Conservation (phyloP, 2,329 filamentous ascomycete genomes). For the Magnaporthiopsis incrustans region DNA sequence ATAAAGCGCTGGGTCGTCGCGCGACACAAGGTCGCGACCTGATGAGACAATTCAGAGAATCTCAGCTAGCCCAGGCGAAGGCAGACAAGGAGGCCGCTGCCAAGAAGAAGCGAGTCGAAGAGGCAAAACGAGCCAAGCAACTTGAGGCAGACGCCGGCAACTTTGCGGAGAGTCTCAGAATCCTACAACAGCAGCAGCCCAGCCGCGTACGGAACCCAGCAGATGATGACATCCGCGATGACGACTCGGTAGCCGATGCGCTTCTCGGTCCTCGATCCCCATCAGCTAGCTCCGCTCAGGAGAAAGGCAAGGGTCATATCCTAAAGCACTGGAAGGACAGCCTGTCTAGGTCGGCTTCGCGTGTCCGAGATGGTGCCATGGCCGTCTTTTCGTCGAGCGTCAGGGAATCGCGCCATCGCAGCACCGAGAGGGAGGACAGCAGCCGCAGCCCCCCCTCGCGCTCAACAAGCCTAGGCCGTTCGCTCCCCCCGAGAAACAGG, state of each 20-base stretch:
- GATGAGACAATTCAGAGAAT: constrained; percentile 36
- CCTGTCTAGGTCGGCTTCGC: constrained; percentile 5
- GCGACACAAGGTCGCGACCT: constrained; percentile 44
- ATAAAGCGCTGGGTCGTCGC: constrained; percentile 39
- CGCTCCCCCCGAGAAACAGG: constrained; percentile 11
- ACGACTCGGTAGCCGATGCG: constrained; percentile 5
- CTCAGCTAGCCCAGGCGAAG: constrained; percentile 23
- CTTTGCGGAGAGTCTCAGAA: background rate
- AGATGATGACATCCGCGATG: constrained; percentile 1
- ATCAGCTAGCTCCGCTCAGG: background rate
- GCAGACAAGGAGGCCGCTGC: constrained; percentile 20
- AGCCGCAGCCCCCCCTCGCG: constrained; percentile 14
- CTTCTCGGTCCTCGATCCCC: constrained; percentile 5
- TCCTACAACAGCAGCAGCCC: background rate
- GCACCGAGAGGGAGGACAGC: constrained; percentile 6
- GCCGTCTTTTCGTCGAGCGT: constrained; percentile 6
- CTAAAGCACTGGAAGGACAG: constrained; percentile 5
- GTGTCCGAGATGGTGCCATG: constrained; percentile 4
- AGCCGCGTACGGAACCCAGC: no score
- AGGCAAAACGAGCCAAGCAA: constrained; percentile 5
- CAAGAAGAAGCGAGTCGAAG: constrained; percentile 29
- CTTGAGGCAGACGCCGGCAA: constrained; percentile 8
- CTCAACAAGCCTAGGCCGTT: constrained; percentile 15
- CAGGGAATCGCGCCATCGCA: background rate
- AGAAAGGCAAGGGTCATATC: background rate